Percentiles rank a stretch among this genome's conserved stretches.
phyloP scores from a whole-genome alignment of 148 eudicot genomes.

The Selenicereus undatus region DNA sequence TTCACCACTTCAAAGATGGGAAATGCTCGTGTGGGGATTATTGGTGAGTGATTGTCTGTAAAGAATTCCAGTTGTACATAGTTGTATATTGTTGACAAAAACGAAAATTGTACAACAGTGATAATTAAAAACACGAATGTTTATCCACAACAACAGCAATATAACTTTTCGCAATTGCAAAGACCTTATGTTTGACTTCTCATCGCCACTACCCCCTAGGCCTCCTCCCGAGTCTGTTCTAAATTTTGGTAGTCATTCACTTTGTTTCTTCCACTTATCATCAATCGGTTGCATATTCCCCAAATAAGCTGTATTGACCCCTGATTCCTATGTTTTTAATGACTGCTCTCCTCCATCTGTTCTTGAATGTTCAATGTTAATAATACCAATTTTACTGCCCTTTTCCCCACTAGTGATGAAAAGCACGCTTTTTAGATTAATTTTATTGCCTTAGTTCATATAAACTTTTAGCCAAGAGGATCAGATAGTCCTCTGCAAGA shows the following conservation, averaged over 20 bases:
- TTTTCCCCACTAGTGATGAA: too few relatives aligned
- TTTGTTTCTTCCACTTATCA: not conserved
- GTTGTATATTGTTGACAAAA: not conserved
- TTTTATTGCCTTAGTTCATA: too few relatives aligned
- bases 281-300: not conserved
- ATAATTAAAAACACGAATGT: not conserved
- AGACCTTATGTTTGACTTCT: not conserved
- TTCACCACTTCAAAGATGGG: conserved; percentile 65
- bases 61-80: not conserved
- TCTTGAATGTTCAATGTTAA: too few relatives aligned
- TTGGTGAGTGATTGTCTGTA: conserved; percentile 44
- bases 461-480: too few relatives aligned
- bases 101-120: not conserved
- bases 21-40: conserved; percentile 72
- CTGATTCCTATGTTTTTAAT: too few relatives aligned
- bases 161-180: not conserved
- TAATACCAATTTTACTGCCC: too few relatives aligned
- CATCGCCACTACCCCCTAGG: not conserved
- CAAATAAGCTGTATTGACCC: too few relatives aligned
- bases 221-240: not conserved
- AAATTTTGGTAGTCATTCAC: not conserved
- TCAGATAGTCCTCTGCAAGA: too few relatives aligned
- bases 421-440: too few relatives aligned
- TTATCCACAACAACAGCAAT: not conserved
- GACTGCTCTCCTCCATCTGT: too few relatives aligned